Conservation (phyloP, 345 rosid species). For the Gossypium herbaceum region DNA sequence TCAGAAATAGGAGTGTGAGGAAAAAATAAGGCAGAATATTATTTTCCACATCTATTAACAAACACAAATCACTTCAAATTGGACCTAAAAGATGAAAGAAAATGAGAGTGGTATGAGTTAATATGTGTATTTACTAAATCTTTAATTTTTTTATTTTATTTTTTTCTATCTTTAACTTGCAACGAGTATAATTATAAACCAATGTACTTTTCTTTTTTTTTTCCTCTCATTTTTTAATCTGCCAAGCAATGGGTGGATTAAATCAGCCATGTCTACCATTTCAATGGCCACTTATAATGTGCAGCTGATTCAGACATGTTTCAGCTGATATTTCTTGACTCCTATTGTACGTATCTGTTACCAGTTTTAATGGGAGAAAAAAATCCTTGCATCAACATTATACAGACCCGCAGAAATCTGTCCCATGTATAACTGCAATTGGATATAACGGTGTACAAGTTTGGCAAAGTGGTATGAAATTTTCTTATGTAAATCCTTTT, state of each 20-base stretch:
- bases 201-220: background rate
- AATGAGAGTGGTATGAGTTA: background rate
- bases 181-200: background rate
- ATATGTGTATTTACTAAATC: background rate
- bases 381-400: constrained; percentile 56
- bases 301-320: background rate
- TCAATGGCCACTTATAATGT: background rate
- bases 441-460: constrained; percentile 80
- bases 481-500: constrained; percentile 2
- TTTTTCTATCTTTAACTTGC: background rate
- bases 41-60: background rate
- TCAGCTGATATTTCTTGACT: background rate
- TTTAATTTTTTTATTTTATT: background rate
- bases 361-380: constrained; percentile 3
- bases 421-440: constrained; percentile 74
- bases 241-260: background rate
- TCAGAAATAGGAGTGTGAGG: background rate
- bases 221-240: background rate
- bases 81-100: background rate
- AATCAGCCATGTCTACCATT: background rate
- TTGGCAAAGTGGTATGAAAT: constrained; percentile 66
- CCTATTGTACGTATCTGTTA: background rate
- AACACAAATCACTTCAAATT: background rate
- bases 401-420: constrained; percentile 67
- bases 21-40: background rate